phyloP scores from a whole-genome alignment of 2,329 filamentous ascomycete species.

The Dryadomyces quercus-mongolicae region DNA sequence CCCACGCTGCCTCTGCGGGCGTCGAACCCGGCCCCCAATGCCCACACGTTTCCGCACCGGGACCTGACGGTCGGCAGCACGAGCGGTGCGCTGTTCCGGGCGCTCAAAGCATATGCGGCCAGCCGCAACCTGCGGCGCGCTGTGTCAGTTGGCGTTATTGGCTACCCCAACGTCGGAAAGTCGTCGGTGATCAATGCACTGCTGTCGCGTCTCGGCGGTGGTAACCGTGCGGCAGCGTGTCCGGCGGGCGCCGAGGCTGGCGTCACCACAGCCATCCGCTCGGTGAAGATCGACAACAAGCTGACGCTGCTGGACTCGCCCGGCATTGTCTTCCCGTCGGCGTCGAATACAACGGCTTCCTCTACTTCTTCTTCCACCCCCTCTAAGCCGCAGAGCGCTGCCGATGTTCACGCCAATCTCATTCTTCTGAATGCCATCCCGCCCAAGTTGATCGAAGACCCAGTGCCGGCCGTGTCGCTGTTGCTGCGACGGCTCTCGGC shows the following conservation, averaged over 20 bases:
- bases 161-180: constrained; percentile 93
- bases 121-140: constrained; percentile 77
- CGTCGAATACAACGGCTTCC: constrained; percentile 24
- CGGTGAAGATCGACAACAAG: constrained; percentile 91
- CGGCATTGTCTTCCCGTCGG: constrained; percentile 82
- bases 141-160: constrained; percentile 84
- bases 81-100: constrained; percentile 72
- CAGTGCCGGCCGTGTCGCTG: constrained; percentile 72
- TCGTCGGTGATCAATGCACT: constrained; percentile 94
- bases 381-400: constrained; percentile 30
- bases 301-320: constrained; percentile 88
- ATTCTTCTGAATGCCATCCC: constrained; percentile 85
- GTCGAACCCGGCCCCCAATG: constrained; percentile 69
- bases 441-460: constrained; percentile 88
- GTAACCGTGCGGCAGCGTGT: constrained; percentile 55
- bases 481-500: constrained; percentile 70
- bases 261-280: constrained; percentile 76
- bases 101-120: constrained; percentile 79
- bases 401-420: constrained; percentile 70
- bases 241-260: constrained; percentile 86
- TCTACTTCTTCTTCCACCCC: constrained; percentile 18
- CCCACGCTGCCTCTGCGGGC: constrained; percentile 83
- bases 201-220: constrained; percentile 60
- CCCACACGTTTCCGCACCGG: constrained; percentile 85
- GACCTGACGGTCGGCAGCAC: constrained; percentile 79